Base-by-base conservation (phyloP, 2,329 filamentous ascomycete species). In the Penicillium sclerotigenum region DNA sequence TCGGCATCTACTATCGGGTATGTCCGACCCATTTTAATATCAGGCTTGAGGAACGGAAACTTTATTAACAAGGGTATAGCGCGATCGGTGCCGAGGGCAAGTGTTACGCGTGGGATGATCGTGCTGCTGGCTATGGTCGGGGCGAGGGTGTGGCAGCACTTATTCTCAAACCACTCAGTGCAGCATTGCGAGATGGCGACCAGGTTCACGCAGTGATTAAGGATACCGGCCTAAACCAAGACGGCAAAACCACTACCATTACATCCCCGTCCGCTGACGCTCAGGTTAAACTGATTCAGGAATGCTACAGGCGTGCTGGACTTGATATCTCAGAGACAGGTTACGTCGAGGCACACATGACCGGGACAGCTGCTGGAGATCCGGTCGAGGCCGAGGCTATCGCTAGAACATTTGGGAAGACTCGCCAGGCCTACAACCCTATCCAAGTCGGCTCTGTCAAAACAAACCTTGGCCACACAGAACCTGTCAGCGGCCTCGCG, bases 271-370 rank as follows among this genome's bases (percentile, higher is more conserved):
- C 20, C 11, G 22, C 20, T 5, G 22, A 37, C 13, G 49, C 43
- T 10, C 54, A 57, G 24, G 49, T 18, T 9, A n/a, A 38, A 2
- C 29, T 57, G 13, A 54, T 54, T n/a, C 4, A 36, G 10, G 3
- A 29, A n/a, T 28, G 33, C 20, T 57, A 57, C 29, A 7, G 24
- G 1, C 18, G 26, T 5, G 50, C 50, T 6, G 46, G 55, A 10
- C 37, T 57, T 18, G n/a, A 37, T 26, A 38, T 49, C 10, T 7
- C 24, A 4, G 16, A 53, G 11, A 57, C 55, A 3, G 26, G 34
- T 10, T 58, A 47, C 31, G 24, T 54, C 8, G 51, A 58, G n/a
- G 40, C 40, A 9, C 56, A 58, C n/a, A 42, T 40, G 4, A 58
- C 56, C 4, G 56, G 56, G 2, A 58, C 49, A 5, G 16, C 18